Evolutionary conservation across 106 monocot species (phyloP), one percentile per base, ranked within the genome.

Genomic region (Iris macrosiphon): DNA sequence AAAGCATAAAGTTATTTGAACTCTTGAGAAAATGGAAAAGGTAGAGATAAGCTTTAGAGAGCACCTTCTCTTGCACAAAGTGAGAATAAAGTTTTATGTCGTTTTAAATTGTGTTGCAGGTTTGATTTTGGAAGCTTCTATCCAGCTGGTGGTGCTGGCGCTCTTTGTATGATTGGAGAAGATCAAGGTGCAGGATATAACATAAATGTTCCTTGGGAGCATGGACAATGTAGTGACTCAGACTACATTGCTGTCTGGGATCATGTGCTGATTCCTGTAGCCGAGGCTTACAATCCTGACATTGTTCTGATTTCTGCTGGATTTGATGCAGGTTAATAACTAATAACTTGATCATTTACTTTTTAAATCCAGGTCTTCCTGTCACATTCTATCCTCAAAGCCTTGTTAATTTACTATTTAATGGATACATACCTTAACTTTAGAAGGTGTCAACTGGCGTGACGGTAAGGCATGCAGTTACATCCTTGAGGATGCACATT

Each of bases 141-240:
- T 72, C 92, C 87, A 27, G n/a, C 57, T 55, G 83, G 83, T 24
- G 68, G 50, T 25, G 87, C 87, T 71, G 92, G 83, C 35, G 64
- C 87, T 35, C 40, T 80, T 48, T 68, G 25, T 42, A 87, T 92
- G 87, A 77, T 62, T 60, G 92, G 92, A 1, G 87, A 87, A 40
- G 92, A 75, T 29, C 43, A 33, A 20, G 92, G 87, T 42, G 50
- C 72, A 57, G 92, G 92, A 26, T 87, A 80, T 57, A 92, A 92
- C 42, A 83, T 92, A 34, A 92, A 92, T 67, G 79, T 92, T 42
- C 92, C 92, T 27, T 92, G 92, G 92, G 83, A 92, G 56, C 92
- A 87, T 72, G 87, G 68, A 19, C 57, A 63, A 43, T 86, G 82
- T 62, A 79, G 92, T 33, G 92, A 92, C 80, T 82, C 79, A 50